A percentile compares a stretch with the other conserved stretches of the same genome.
These are phyloP conservation scores for Salix viminalis DNA, from an alignment of 345 rosid genomes.

Conservation along the genomic window DNA sequence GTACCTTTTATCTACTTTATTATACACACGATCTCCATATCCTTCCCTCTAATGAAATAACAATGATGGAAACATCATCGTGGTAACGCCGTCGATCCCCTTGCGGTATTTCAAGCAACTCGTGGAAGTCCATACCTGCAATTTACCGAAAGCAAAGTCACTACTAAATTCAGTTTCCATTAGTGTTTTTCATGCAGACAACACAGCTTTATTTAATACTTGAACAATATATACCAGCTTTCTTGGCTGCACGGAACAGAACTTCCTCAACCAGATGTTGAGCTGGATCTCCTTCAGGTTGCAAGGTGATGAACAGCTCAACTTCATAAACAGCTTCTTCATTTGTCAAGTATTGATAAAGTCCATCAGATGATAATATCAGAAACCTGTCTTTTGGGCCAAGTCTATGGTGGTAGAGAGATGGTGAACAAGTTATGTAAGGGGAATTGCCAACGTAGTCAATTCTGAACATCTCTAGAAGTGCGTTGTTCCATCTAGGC, in stretches of 20 bases:
- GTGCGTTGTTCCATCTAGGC: constrained; percentile 88
- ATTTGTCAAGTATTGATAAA: constrained; percentile 76
- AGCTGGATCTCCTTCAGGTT: constrained; percentile 95
- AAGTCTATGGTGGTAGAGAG: constrained; percentile 69
- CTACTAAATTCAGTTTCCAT: background rate
- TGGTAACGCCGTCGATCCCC: constrained; percentile 37
- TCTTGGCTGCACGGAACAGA: constrained; percentile 81
- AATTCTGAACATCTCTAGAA: constrained; percentile 76
- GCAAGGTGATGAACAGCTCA: constrained; percentile 61
- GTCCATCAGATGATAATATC: constrained; percentile 85
- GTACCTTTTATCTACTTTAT: constrained; percentile 22
- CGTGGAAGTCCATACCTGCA: constrained; percentile 56
- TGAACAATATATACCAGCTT: constrained; percentile 52
- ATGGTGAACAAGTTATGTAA: constrained; percentile 71
- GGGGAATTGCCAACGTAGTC: constrained; percentile 74
- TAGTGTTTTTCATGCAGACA: background rate
- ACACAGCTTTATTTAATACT: no score
- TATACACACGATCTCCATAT: constrained; percentile 68
- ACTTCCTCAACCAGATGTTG: constrained; percentile 83
- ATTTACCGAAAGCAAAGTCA: constrained; percentile 10
- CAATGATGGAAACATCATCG: constrained; percentile 30
- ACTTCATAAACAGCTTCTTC: constrained; percentile 77
- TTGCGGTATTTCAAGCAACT: constrained; percentile 30
- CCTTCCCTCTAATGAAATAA: constrained; percentile 34
- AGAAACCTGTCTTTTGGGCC: constrained; percentile 65